Evolutionary conservation across 345 rosid genomes (phyloP).

Genomic region (Moricandia arvensis): DNA sequence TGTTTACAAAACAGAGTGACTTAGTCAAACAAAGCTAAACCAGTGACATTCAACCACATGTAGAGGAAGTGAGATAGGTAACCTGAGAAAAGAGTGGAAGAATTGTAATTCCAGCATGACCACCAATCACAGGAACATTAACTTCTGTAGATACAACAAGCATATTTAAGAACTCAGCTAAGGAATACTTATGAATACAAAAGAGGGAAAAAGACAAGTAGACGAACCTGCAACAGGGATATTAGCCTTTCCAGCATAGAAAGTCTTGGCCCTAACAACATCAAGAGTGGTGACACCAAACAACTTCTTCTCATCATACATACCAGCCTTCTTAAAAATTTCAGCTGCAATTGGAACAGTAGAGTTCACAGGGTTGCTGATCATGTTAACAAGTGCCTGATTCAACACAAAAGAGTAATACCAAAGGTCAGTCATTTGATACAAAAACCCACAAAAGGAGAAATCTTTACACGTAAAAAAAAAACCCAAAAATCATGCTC

Average conservation of each 20-base stretch:
- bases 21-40: neutral
- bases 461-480: neutral
- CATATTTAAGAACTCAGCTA: neutral
- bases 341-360: conserved; percentile 79
- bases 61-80: neutral
- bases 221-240: conserved; percentile 45
- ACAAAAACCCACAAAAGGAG: neutral
- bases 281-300: conserved; percentile 88
- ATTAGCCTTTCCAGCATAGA: conserved; percentile 74
- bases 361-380: conserved; percentile 84
- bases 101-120: conserved; percentile 82
- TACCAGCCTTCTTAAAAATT: conserved; percentile 78
- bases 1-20: conserved; percentile 5
- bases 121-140: conserved; percentile 81
- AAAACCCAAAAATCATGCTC: neutral
- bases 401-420: neutral
- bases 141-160: conserved; percentile 47
- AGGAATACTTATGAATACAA: neutral
- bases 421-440: conserved; percentile 1
- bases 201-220: neutral
- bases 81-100: conserved; percentile 86
- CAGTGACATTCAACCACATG: too few relatives aligned
- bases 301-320: conserved; percentile 60
- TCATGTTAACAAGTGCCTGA: conserved; percentile 72
- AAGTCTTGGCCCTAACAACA: conserved; percentile 79